phyloP scores from a whole-genome alignment of 768 basidiomycete species.

The Amanita pseudoporphyria region DNA sequence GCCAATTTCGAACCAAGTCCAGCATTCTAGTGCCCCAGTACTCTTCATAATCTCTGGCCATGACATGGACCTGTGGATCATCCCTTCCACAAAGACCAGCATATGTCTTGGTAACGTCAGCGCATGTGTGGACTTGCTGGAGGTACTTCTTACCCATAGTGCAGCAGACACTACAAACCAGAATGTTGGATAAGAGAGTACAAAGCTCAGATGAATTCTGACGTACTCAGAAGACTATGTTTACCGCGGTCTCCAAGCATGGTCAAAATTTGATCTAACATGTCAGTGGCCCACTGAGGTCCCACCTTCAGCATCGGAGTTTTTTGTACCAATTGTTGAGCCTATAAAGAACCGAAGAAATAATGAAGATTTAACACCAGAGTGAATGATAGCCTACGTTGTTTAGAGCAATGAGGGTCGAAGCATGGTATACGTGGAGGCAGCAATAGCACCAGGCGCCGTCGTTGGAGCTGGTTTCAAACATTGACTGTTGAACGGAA shows the following conservation, averaged over 20 bases:
- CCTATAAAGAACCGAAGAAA: slow-evolving; percentile 17
- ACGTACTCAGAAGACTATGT: slow-evolving; percentile 36
- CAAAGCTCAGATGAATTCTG: background rate
- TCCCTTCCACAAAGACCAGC: slow-evolving; percentile 56
- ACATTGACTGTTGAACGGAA: slow-evolving; percentile 61
- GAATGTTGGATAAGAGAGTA: slow-evolving; percentile 6
- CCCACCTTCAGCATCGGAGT: slow-evolving; percentile 19
- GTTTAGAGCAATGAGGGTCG: slow-evolving; percentile 53
- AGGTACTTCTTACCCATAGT: slow-evolving; percentile 45
- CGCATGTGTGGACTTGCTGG: slow-evolving; percentile 7
- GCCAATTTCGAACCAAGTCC: slow-evolving; percentile 35
- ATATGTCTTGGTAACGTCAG: slow-evolving; percentile 37
- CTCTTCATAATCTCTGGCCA: slow-evolving; percentile 57
- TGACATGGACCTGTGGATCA: slow-evolving; percentile 42
- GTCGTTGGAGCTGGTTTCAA: slow-evolving; percentile 69
- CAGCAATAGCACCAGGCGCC: slow-evolving; percentile 77
- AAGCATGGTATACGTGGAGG: slow-evolving; percentile 68
- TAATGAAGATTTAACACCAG: background rate
- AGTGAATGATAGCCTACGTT: slow-evolving; percentile 35
- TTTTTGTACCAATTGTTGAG: slow-evolving; percentile 28
- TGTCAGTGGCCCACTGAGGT: slow-evolving; percentile 33
- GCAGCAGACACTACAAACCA: slow-evolving; percentile 42
- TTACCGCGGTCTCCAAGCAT: slow-evolving; percentile 42
- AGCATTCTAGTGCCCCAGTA: slow-evolving; percentile 53
- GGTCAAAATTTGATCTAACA: slow-evolving; percentile 33